Conservation (phyloP, 2,329 filamentous ascomycete species). For the Dactylellina haptotyla region DNA sequence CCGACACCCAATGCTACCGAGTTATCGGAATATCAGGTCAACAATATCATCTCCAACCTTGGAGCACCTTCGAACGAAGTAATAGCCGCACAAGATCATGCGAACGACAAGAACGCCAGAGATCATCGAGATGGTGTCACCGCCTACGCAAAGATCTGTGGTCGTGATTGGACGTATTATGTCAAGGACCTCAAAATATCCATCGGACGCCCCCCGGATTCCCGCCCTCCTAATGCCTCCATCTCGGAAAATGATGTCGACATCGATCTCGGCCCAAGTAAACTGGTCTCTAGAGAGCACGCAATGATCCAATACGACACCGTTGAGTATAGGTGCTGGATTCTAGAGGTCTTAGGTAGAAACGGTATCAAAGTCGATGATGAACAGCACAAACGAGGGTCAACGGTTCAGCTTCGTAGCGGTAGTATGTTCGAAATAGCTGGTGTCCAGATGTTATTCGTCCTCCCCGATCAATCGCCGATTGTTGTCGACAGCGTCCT, state of each 20-base stretch:
- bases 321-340: slow-evolving; percentile 74
- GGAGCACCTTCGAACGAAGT: slow-evolving; percentile 61
- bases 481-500: slow-evolving; percentile 56
- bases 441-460: slow-evolving; percentile 98
- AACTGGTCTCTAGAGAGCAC: slow-evolving; percentile 81
- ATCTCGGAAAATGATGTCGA: slow-evolving; percentile 67
- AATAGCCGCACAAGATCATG: slow-evolving; percentile 71
- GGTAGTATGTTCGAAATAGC: slow-evolving; percentile 92
- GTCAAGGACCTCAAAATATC: slow-evolving; percentile 78
- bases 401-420: slow-evolving; percentile 70
- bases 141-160: slow-evolving; percentile 84
- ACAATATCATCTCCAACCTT: slow-evolving; percentile 58
- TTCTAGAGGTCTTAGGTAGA: slow-evolving; percentile 84
- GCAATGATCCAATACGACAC: slow-evolving; percentile 78
- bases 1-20: slow-evolving; percentile 18
- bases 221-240: slow-evolving; percentile 56
- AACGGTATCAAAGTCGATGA: slow-evolving; percentile 91
- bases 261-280: slow-evolving; percentile 87
- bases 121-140: slow-evolving; percentile 71
- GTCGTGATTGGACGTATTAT: slow-evolving; percentile 85
- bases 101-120: slow-evolving; percentile 72
- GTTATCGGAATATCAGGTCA: slow-evolving; percentile 55
- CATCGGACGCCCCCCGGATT: slow-evolving; percentile 76
- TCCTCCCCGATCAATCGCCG: slow-evolving; percentile 75
- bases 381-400: slow-evolving; percentile 72